These are phyloP conservation scores for Amanita inopinata DNA, from an alignment of 768 basidiomycete genomes.

Conservation along the genomic window DNA sequence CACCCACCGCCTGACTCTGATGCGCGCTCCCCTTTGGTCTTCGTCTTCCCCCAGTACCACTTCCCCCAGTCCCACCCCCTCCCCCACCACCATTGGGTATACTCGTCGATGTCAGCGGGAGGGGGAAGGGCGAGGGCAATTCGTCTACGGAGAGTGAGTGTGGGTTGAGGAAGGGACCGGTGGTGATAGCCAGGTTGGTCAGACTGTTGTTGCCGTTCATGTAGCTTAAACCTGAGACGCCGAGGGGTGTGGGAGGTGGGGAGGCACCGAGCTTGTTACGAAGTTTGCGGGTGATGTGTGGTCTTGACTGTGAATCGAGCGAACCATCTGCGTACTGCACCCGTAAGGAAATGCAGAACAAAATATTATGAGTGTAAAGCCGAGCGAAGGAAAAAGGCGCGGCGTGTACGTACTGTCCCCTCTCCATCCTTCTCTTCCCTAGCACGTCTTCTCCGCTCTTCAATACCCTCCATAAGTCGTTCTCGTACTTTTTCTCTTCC, in stretches of 20 bases:
- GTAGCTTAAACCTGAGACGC: slow-evolving; percentile 16
- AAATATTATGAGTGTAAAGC: too few relatives aligned
- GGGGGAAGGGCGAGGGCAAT: slow-evolving; percentile 76
- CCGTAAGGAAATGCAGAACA: too few relatives aligned
- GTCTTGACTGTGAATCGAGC: slow-evolving; percentile 66
- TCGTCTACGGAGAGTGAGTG: slow-evolving; percentile 83
- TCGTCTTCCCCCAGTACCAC: slow-evolving; percentile 30
- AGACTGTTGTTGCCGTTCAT: slow-evolving; percentile 19
- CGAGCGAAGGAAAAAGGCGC: slow-evolving; percentile 6
- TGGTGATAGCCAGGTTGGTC: slow-evolving; percentile 36
- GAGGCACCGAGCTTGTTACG: slow-evolving; percentile 74
- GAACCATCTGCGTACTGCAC: slow-evolving; percentile 49
- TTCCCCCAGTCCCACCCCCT: slow-evolving; percentile 21
- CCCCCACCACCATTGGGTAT: slow-evolving; percentile 21
- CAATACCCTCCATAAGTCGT: slow-evolving; percentile 73
- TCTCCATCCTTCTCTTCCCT: slow-evolving; percentile 87
- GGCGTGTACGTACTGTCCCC: slow-evolving; percentile 54
- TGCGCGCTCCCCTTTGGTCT: slow-evolving; percentile 48
- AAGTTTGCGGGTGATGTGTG: slow-evolving; percentile 76
- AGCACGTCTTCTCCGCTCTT: slow-evolving; percentile 68
- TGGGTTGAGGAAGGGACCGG: slow-evolving; percentile 67
- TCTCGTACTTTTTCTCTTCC: slow-evolving; percentile 71
- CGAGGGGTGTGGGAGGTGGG: slow-evolving; percentile 66
- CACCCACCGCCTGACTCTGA: slow-evolving; percentile 49
- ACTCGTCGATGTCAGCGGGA: slow-evolving; percentile 54